These are phyloP conservation scores for Leishmania tropica DNA, from an alignment of 208 protist species.

Conservation along the genomic window DNA sequence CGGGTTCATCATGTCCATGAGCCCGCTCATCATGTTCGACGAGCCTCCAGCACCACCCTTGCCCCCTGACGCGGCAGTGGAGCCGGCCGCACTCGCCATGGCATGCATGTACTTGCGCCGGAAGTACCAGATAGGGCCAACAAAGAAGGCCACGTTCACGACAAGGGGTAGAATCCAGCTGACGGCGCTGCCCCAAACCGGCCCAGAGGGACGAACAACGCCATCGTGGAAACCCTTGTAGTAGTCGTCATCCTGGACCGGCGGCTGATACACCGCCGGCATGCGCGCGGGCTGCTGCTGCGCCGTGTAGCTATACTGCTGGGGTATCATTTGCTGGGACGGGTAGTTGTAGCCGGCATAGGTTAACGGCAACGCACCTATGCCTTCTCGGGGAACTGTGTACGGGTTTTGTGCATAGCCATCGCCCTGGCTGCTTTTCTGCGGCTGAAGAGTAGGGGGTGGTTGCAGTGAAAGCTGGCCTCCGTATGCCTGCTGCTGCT, in stretches of 20 bases:
- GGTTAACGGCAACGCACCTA: not conserved
- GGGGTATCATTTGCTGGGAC: slow-evolving; percentile 25
- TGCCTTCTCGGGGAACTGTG: too few relatives aligned
- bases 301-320: slow-evolving; percentile 15
- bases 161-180: slow-evolving; percentile 80
- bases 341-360: slow-evolving; percentile 22
- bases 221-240: slow-evolving; percentile 92
- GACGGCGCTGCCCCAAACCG: slow-evolving; percentile 70
- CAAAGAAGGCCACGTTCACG: slow-evolving; percentile 87
- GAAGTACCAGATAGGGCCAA: slow-evolving; percentile 91
- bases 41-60: slow-evolving; percentile 30
- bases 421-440: slow-evolving; percentile 32
- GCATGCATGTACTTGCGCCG: slow-evolving; percentile 83
- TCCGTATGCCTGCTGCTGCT: slow-evolving; percentile 34
- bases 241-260: slow-evolving; percentile 76
- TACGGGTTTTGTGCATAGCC: not conserved
- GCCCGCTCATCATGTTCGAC: slow-evolving; percentile 55
- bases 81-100: slow-evolving; percentile 46
- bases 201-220: slow-evolving; percentile 68
- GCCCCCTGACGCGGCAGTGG: slow-evolving; percentile 27
- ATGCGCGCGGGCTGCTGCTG: slow-evolving; percentile 10
- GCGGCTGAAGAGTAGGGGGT: slow-evolving; percentile 24
- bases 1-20: slow-evolving; percentile 96
- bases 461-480: not conserved
- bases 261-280: slow-evolving; percentile 27